Evolutionary conservation across 1,139 yeast species (phyloP).

Genomic region (Suhomyces kunorum): DNA sequence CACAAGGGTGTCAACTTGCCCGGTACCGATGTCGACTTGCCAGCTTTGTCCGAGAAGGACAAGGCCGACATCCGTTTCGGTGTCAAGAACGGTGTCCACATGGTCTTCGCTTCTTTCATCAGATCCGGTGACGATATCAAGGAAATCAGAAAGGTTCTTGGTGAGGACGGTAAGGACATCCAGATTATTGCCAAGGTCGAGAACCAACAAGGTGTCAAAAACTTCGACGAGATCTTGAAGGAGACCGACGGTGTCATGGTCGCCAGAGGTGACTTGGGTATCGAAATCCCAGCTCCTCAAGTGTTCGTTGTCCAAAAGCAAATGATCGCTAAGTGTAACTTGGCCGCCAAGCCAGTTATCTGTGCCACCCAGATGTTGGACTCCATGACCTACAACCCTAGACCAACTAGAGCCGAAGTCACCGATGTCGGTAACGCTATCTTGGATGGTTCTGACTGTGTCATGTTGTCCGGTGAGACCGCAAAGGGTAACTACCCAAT

Average conservation of each 20-base stretch:
- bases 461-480: conserved; percentile 98
- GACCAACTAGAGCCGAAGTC: conserved; percentile 99
- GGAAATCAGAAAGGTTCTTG: conserved; percentile 90
- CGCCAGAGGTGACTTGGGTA: conserved; percentile 99
- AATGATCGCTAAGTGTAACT: conserved; percentile 97
- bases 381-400: conserved; percentile 99
- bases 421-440: conserved; percentile 99
- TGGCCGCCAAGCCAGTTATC: conserved; percentile 99
- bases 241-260: conserved; percentile 99
- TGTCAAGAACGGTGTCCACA: conserved; percentile 95
- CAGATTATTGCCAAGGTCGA: conserved; percentile 97
- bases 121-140: conserved; percentile 89
- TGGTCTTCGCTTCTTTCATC: conserved; percentile 97
- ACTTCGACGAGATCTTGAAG: conserved; percentile 90
- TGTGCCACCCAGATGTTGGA: conserved; percentile 99
- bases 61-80: conserved; percentile 88
- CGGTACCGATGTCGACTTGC: conserved; percentile 97
- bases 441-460: conserved; percentile 99
- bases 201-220: conserved; percentile 99
- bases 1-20: conserved; percentile 99
- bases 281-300: conserved; percentile 98
- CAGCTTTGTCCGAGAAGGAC: conserved; percentile 97
- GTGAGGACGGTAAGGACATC: conserved; percentile 94
- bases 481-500: conserved; percentile 99
- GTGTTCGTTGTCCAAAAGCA: conserved; percentile 98